phyloP scores from a whole-genome alignment of 345 rosid genomes.

The Excoecaria cochinchinensis region DNA sequence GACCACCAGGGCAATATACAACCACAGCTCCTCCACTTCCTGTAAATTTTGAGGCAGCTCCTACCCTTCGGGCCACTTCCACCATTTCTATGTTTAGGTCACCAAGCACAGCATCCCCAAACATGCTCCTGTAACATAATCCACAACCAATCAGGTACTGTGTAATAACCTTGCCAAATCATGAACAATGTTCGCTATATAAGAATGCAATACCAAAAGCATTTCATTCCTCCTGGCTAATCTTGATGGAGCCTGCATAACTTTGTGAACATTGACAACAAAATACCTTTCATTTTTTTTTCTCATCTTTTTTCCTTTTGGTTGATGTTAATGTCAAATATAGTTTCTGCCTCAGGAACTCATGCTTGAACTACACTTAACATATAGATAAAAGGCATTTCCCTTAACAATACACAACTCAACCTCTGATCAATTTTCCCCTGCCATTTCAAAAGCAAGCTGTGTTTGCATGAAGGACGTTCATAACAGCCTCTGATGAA shows the following conservation, averaged over 20 bases:
- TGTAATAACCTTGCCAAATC: neutral
- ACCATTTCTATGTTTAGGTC: conserved; percentile 82
- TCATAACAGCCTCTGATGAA: neutral
- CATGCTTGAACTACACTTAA: too few species aligned
- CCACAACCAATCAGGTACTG: neutral
- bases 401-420: neutral
- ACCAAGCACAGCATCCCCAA: conserved; percentile 80
- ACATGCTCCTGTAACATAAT: conserved; percentile 53
- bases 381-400: too few species aligned
- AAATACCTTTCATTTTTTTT: neutral
- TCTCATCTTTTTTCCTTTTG: too few species aligned
- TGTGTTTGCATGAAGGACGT: neutral
- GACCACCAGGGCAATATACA: conserved; percentile 73
- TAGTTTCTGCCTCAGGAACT: neutral
- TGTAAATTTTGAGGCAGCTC: conserved; percentile 84
- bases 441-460: neutral
- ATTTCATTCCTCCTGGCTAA: neutral
- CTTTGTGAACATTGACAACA: neutral
- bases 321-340: neutral
- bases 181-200: neutral
- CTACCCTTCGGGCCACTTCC: conserved; percentile 71
- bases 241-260: conserved; percentile 1
- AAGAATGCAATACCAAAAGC: neutral
- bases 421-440: neutral
- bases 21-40: conserved; percentile 98